Percentiles rank a stretch among this genome's conserved stretches.
Conservation (phyloP, 768 basidiomycete species). For the Lactifluus echinatus region DNA sequence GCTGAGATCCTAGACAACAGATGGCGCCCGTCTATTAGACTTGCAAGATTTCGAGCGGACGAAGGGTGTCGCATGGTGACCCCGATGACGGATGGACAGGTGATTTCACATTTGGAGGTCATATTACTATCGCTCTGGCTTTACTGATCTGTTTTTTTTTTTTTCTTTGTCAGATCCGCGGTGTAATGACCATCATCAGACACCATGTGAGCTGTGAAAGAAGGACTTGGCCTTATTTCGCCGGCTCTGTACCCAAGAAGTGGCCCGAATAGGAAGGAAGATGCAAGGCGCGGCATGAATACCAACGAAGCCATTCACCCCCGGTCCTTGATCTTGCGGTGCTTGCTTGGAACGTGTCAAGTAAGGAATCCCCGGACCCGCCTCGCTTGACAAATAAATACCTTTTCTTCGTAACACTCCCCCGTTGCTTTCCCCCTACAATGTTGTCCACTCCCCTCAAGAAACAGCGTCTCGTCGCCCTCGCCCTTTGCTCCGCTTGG, state of each 20-base stretch:
- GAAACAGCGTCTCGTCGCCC: conserved; percentile 23
- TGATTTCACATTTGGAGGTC: too few relatives aligned
- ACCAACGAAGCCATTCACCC: neutral
- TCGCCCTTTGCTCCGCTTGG: conserved; percentile 27
- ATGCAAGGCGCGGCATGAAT: neutral
- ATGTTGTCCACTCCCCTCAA: conserved; percentile 12
- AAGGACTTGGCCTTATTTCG: too few relatives aligned
- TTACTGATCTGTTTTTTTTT: too few relatives aligned
- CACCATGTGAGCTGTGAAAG: neutral
- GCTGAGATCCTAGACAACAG: too few relatives aligned
- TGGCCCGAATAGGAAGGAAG: neutral
- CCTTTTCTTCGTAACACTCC: neutral
- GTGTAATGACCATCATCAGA: neutral
- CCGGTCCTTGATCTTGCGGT: too few relatives aligned
- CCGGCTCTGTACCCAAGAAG: too few relatives aligned
- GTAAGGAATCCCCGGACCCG: too few relatives aligned
- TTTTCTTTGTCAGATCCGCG: neutral
- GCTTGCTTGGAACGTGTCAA: neutral
- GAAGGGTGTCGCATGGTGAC: neutral
- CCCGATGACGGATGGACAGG: neutral
- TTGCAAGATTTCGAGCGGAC: neutral
- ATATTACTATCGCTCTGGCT: too few relatives aligned
- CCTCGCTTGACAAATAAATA: neutral
- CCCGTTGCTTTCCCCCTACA: neutral
- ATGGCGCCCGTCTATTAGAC: neutral